Conservation (phyloP, 1,284 basidiomycete genomes). For the Amylostereum chailletii region DNA sequence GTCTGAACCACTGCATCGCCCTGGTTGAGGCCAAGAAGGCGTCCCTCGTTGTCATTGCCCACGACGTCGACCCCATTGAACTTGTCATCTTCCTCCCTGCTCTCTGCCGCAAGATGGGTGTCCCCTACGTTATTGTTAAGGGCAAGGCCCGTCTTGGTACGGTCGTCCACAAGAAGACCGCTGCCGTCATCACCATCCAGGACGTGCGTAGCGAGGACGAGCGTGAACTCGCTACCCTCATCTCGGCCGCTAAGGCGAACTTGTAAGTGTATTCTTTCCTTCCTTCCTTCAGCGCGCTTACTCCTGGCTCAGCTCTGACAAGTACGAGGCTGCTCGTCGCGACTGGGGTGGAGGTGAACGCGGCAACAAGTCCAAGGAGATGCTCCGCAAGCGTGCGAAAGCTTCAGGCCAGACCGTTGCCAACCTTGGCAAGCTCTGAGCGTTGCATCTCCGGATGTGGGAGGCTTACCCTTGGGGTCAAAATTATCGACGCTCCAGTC, state of each 20-base stretch:
- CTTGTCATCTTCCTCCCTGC: conserved; percentile 97
- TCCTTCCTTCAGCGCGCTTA: not conserved
- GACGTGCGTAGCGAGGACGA: conserved; percentile 94
- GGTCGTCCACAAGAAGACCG: conserved; percentile 97
- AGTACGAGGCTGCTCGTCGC: conserved; percentile 87
- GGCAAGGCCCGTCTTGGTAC: conserved; percentile 96
- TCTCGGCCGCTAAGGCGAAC: conserved; percentile 95
- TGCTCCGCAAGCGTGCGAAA: conserved; percentile 93
- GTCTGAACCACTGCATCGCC: conserved; percentile 94
- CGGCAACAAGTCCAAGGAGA: conserved; percentile 88
- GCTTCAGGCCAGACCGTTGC: conserved; percentile 65
- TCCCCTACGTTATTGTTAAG: conserved; percentile 98
- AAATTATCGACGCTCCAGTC: too few relatives aligned
- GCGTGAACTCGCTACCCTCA: conserved; percentile 87
- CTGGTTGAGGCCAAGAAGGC: conserved; percentile 98
- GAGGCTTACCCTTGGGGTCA: too few relatives aligned
- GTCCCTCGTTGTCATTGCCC: conserved; percentile 91
- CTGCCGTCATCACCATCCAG: conserved; percentile 85
- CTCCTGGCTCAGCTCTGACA: conserved; percentile 65
- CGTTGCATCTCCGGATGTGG: too few relatives aligned
- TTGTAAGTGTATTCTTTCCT: conserved; percentile 47
- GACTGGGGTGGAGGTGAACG: conserved; percentile 96
- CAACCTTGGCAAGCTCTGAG: conserved; percentile 35
- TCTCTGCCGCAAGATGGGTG: conserved; percentile 98
- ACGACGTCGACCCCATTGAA: conserved; percentile 99